These are phyloP conservation scores for Saccharomycopsis vini DNA, from an alignment of 805 yeast species.

Conservation along the genomic window DNA sequence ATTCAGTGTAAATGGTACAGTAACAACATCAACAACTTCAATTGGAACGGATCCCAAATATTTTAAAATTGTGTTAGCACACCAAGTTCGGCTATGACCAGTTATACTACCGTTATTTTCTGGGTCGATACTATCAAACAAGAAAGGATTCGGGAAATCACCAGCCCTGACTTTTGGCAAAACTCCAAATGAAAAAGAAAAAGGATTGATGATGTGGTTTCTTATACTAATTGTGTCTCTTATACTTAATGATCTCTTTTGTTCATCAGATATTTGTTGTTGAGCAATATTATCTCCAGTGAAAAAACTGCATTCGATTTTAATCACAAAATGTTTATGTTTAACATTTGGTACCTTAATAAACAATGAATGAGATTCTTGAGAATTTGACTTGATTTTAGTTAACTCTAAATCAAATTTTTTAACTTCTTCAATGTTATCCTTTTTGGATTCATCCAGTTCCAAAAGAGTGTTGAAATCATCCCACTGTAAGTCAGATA, in stretches of 20 bases:
- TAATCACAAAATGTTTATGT: slow-evolving; percentile 12
- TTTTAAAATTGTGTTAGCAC: slow-evolving; percentile 26
- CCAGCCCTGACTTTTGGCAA: slow-evolving; percentile 26
- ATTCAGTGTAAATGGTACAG: no score
- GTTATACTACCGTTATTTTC: slow-evolving; percentile 18
- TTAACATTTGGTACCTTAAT: slow-evolving; percentile 15
- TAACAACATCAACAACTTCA: slow-evolving; percentile 29
- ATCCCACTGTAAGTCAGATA: slow-evolving; percentile 14
- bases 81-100: slow-evolving; percentile 30
- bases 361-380: slow-evolving; percentile 11
- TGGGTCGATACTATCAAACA: slow-evolving; percentile 10
- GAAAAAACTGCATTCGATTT: slow-evolving; percentile 19
- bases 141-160: slow-evolving; percentile 26
- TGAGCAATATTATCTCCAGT: slow-evolving; percentile 17
- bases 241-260: slow-evolving; percentile 11
- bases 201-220: slow-evolving; percentile 27
- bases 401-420: slow-evolving; percentile 4
- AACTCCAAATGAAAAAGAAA: slow-evolving; percentile 25
- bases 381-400: slow-evolving; percentile 2
- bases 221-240: slow-evolving; percentile 21
- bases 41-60: slow-evolving; percentile 22
- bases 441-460: no score
- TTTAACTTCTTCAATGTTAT: background rate
- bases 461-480: background rate
- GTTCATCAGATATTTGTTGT: slow-evolving; percentile 17